A percentile compares a stretch with the other conserved stretches of the same genome.
Evolutionary conservation across 2,329 filamentous ascomycete species (phyloP).

Genomic region (Fusarium sp.): DNA sequence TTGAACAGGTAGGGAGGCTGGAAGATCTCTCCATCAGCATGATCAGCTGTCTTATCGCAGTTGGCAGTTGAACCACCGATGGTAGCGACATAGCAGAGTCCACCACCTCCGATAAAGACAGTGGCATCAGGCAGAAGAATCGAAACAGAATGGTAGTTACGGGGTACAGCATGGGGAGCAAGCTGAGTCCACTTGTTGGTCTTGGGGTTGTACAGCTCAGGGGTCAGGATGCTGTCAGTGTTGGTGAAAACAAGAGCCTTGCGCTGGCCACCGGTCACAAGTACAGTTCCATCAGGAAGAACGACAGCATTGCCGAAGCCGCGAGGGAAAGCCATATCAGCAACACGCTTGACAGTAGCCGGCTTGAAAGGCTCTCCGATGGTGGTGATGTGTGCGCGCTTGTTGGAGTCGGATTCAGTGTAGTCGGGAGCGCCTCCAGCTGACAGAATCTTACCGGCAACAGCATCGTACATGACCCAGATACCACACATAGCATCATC

Average conservation of each 20-base stretch:
- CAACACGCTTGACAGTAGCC: conserved; percentile 29
- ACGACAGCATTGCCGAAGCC: conserved; percentile 61
- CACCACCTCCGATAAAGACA: conserved; percentile 66
- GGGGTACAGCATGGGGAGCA: conserved; percentile 56
- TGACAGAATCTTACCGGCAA: conserved; percentile 69
- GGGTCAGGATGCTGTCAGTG: conserved; percentile 56
- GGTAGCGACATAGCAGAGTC: conserved; percentile 60
- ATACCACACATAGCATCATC: conserved; percentile 67
- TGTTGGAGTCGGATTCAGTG: conserved; percentile 56
- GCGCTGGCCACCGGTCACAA: conserved; percentile 57
- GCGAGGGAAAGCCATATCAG: conserved; percentile 56
- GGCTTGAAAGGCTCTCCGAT: conserved; percentile 51
- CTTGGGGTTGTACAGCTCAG: conserved; percentile 63
- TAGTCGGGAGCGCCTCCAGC: conserved; percentile 64
- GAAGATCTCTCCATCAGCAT: conserved; percentile 70
- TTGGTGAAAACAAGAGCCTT: conserved; percentile 62
- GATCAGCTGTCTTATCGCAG: conserved; percentile 59
- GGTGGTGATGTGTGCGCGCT: conserved; percentile 64
- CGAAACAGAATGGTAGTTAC: conserved; percentile 66
- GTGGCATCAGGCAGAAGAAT: conserved; percentile 66
- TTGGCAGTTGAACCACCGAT: conserved; percentile 47
- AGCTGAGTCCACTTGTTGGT: conserved; percentile 58
- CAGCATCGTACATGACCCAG: conserved; percentile 69
- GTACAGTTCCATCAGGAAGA: conserved; percentile 62
- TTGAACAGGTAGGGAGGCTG: conserved; percentile 69